These are phyloP conservation scores for Suhomyces sp. DNA, from an alignment of 805 yeast genomes.

Conservation along the genomic window DNA sequence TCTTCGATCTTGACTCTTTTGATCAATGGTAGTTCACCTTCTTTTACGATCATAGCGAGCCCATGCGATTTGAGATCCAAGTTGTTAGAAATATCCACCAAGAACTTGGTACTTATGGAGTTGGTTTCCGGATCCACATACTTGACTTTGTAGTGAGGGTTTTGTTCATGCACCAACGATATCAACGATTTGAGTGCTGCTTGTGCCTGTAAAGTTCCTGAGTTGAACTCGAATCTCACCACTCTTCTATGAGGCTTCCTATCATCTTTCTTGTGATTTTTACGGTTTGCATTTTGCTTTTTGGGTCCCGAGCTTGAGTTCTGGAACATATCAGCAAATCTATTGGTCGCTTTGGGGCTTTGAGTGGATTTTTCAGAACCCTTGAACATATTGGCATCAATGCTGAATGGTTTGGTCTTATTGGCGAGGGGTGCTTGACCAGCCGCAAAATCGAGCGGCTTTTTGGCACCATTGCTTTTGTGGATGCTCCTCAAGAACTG, in stretches of 20 bases:
- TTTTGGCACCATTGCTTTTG: neutral
- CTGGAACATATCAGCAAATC: slow-evolving; percentile 6
- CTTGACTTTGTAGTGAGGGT: slow-evolving; percentile 22
- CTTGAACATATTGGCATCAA: slow-evolving; percentile 1
- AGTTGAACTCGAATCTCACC: slow-evolving; percentile 14
- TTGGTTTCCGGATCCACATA: slow-evolving; percentile 21
- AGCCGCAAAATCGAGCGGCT: slow-evolving; percentile 3
- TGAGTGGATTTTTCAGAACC: neutral
- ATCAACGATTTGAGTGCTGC: slow-evolving; percentile 20
- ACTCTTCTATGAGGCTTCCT: slow-evolving; percentile 4
- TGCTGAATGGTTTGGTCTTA: neutral
- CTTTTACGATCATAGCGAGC: slow-evolving; percentile 18
- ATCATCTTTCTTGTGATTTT: neutral
- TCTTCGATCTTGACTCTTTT: slow-evolving; percentile 23
- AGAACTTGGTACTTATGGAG: slow-evolving; percentile 18
- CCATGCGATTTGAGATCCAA: slow-evolving; percentile 27
- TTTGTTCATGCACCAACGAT: slow-evolving; percentile 13
- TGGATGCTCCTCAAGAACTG: neutral
- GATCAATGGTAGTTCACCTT: slow-evolving; percentile 24
- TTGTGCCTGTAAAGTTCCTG: slow-evolving; percentile 23
- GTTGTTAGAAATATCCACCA: slow-evolving; percentile 32
- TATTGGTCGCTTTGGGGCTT: neutral
- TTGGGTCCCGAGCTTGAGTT: neutral
- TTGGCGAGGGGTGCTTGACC: neutral
- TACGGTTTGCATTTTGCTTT: neutral